Evolutionary conservation across 495 filamentous ascomycete genomes (phyloP).

Genomic region (Tuber calosporum): DNA sequence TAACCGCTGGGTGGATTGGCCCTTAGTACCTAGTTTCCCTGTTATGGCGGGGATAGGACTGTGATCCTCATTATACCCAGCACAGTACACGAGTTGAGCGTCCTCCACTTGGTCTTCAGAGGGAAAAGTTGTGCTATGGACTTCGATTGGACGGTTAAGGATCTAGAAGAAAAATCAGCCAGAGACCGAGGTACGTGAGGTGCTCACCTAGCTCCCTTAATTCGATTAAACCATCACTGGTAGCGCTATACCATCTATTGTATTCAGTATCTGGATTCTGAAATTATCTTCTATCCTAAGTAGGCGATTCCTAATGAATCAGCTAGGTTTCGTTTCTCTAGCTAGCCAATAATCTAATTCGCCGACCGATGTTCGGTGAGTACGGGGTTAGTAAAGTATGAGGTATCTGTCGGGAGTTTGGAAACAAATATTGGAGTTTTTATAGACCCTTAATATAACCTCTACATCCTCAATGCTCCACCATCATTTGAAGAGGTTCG

Average conservation of each 20-base stretch:
- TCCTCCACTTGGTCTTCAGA: neutral
- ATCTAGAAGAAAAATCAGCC: neutral
- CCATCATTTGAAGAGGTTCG: constrained; percentile 70
- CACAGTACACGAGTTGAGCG: neutral
- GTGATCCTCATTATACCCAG: no score
- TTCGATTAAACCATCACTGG: neutral
- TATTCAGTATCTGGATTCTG: neutral
- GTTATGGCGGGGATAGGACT: no score
- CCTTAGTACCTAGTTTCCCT: neutral
- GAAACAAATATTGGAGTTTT: constrained; percentile 93
- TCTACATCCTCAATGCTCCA: constrained; percentile 75
- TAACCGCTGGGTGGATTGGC: neutral
- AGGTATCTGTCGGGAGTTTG: neutral
- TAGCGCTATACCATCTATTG: neutral
- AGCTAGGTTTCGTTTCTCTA: neutral
- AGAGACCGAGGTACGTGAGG: neutral
- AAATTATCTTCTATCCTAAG: neutral
- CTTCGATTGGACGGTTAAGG: neutral
- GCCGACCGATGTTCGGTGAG: constrained; percentile 7
- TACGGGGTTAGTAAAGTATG: constrained; percentile 8
- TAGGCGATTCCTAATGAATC: constrained; percentile 1
- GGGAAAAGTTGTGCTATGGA: no score
- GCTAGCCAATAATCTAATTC: constrained; percentile 1
- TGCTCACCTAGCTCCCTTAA: neutral
- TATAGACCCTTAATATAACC: constrained; percentile 83